phyloP scores from a whole-genome alignment of 2,329 filamentous ascomycete genomes.

The Colletotrichum navitas region DNA sequence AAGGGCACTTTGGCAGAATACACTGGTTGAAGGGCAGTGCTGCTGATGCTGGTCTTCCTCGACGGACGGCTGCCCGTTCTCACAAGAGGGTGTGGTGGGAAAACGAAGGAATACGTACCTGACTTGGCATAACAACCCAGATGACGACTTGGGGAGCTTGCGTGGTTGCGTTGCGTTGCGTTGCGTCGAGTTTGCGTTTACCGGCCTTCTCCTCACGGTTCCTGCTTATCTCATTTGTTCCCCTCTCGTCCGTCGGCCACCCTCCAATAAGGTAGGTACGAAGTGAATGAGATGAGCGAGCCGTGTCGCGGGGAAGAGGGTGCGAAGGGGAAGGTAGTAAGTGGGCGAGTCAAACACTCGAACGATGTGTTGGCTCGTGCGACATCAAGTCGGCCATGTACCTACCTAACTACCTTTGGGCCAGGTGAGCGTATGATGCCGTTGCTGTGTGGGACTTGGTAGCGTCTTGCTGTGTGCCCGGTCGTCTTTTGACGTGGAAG shows the following conservation, averaged over 20 bases:
- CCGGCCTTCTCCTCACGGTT: slow-evolving; percentile 31
- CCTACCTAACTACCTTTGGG: slow-evolving; percentile 5
- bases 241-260: slow-evolving; percentile 21
- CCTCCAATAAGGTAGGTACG: slow-evolving; percentile 20
- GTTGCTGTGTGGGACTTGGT: neutral
- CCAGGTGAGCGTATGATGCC: slow-evolving; percentile 21
- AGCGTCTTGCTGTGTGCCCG: slow-evolving; percentile 9
- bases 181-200: slow-evolving; percentile 30
- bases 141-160: slow-evolving; percentile 23
- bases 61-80: slow-evolving; percentile 18
- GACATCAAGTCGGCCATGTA: slow-evolving; percentile 33
- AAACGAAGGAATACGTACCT: slow-evolving; percentile 37
- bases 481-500: slow-evolving; percentile 25
- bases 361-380: slow-evolving; percentile 34
- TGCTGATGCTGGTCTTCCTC: slow-evolving; percentile 14
- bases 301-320: slow-evolving; percentile 18
- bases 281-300: slow-evolving; percentile 8
- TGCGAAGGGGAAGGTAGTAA: slow-evolving; percentile 17
- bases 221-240: slow-evolving; percentile 13
- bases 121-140: slow-evolving; percentile 32
- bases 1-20: neutral
- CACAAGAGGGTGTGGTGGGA: slow-evolving; percentile 3
- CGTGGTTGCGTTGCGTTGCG: slow-evolving; percentile 31
- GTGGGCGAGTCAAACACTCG: slow-evolving; percentile 34
- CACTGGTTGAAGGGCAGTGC: neutral